Conservation (phyloP, 257 asterid species). For the Solanum appendiculatum region DNA sequence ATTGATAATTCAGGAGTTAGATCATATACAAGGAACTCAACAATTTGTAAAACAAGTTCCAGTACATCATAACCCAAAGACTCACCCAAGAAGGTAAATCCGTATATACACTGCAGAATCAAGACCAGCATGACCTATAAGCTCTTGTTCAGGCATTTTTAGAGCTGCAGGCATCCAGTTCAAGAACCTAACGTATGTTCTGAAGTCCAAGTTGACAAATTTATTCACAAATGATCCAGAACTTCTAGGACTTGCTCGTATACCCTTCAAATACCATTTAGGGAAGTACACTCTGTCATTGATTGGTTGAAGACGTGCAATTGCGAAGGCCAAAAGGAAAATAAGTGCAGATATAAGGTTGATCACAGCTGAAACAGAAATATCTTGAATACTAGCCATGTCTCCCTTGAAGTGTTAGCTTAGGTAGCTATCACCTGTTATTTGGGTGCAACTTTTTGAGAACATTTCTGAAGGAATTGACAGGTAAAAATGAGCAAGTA, state of each 20-base stretch:
- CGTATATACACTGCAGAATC: constrained; percentile 74
- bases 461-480: not conserved
- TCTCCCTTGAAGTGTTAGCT: constrained; percentile 14
- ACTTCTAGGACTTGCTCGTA: constrained; percentile 46
- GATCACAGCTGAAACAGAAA: constrained; percentile 54
- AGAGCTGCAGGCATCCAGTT: constrained; percentile 87
- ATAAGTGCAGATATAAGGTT: constrained; percentile 60
- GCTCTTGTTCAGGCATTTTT: constrained; percentile 80
- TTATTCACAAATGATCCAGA: constrained; percentile 35
- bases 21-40: not conserved
- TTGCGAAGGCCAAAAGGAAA: constrained; percentile 67
- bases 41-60: not conserved
- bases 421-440: not conserved
- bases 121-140: constrained; percentile 75
- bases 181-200: constrained; percentile 52
- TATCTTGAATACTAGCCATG: constrained; percentile 68
- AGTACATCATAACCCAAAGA: not conserved
- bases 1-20: not conserved
- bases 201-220: constrained; percentile 41
- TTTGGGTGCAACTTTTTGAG: not conserved
- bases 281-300: constrained; percentile 75
- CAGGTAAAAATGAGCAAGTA: not conserved
- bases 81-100: constrained; percentile 87
- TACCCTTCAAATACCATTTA: constrained; percentile 76
- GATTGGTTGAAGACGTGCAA: constrained; percentile 73